Evolutionary conservation across 1,284 basidiomycete species (phyloP), one percentile per base, ranked within the genome.

Genomic region (Heterobasidion annosum): DNA sequence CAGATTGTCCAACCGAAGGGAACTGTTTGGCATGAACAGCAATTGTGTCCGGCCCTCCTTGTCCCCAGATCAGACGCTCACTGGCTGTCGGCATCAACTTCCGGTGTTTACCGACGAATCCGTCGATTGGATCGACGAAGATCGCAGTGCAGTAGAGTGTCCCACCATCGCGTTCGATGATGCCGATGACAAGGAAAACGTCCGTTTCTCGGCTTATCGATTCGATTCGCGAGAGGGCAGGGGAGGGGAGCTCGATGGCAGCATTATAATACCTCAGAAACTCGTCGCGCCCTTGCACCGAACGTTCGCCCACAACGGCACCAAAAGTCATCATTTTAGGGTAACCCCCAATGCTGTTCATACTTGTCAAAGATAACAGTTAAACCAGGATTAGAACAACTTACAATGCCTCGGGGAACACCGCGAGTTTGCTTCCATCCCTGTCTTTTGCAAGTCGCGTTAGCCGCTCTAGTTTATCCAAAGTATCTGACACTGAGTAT

Each of bases 351-450:
- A 83, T 78, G 65, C 81, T 85, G 46, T 43, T 33, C 32, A 50
- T 44, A n/a, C 3, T 57, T 43, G 32, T 51, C 34, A 34, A 16
- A 50, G 25, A 25, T 48, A 61, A 54, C n/a, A 9, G 50, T 58
- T 50, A 56, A 52, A 49, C 15, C 58, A 54, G 18, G 40, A 61
- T 25, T 19, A 15, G 57, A 52, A 47, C 55, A 54, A 73, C 80
- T 64, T 67, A 85, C 74, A 85, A 88, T 16, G 83, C 87, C 65
- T 90, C 86, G 2, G 86, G 87, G 62, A 90, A 85, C 13, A 88
- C 81, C 32, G 77, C 81, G 1, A 89, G 64, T 60, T 83, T 75
- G 0, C 77, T 70, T 3, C 70, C 70, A 58, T 80, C 77, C 46
- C 76, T 69, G 40, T 78, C 71, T 56, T 74, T 76, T 6, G 82